Percentiles rank a stretch among this genome's conserved stretches.
Conservation (phyloP, 805 yeast genomes). For the Nakazawaea siamensis region DNA sequence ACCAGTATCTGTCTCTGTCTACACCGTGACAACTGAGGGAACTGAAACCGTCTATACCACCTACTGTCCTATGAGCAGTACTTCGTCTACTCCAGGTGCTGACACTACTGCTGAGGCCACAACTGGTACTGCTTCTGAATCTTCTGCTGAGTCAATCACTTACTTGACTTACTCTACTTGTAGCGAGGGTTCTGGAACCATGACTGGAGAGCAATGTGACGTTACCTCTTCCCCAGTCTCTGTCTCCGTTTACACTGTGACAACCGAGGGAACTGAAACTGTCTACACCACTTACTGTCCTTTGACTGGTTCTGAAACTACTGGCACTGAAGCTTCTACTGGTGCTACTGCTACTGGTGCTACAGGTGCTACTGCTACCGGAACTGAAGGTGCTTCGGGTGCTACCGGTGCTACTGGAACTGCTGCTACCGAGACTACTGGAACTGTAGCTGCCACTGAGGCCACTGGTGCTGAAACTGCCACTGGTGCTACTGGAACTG, state of each 20-base stretch:
- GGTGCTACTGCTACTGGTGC: conserved; percentile 19
- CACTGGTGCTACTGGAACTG: too few relatives aligned
- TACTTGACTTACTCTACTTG: too few relatives aligned
- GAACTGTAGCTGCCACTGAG: too few relatives aligned
- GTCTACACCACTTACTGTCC: conserved; percentile 30
- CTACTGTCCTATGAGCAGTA: conserved; percentile 4
- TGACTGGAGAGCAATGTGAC: background rate
- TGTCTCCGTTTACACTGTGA: background rate
- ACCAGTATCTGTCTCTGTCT: conserved; percentile 1
- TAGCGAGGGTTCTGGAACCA: too few relatives aligned
- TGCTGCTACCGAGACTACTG: too few relatives aligned
- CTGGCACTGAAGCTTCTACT: conserved; percentile 14
- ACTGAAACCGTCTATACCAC: conserved; percentile 5
- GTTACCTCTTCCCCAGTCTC: background rate
- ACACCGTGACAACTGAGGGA: conserved; percentile 5
- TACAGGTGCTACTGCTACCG: too few relatives aligned
- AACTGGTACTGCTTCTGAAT: too few relatives aligned
- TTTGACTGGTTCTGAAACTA: conserved; percentile 10
- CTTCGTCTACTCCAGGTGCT: background rate
- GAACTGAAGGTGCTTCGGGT: too few relatives aligned
- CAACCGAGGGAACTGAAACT: conserved; percentile 11
- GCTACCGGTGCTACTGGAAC: too few relatives aligned
- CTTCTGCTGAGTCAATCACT: too few relatives aligned
- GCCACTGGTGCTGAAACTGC: too few relatives aligned
- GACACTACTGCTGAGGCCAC: background rate